phyloP scores from a whole-genome alignment of 2,329 filamentous ascomycete genomes.

The Hymenoscyphus repandus region DNA sequence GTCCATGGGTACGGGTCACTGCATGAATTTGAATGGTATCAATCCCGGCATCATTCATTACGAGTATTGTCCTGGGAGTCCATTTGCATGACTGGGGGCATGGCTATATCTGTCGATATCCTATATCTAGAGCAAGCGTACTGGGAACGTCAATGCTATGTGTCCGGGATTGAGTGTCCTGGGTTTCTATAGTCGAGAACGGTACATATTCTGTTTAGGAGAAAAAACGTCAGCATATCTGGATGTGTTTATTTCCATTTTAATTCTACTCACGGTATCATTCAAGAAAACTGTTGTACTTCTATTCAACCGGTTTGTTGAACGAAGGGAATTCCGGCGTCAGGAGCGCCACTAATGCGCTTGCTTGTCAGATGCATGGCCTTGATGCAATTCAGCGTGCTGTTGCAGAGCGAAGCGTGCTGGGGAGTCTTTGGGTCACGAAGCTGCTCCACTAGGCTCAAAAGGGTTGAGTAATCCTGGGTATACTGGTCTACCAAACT shows the following conservation, averaged over 20 bases:
- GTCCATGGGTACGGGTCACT: conserved; percentile 1
- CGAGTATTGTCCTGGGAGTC: conserved; percentile 17
- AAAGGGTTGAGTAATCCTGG: conserved; percentile 24
- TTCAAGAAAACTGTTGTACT: background rate
- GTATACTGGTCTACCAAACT: conserved; percentile 26
- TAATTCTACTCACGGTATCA: background rate
- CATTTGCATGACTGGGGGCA: conserved; percentile 27
- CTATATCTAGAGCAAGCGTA: conserved; percentile 11
- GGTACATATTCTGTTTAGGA: background rate
- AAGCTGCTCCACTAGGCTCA: conserved; percentile 25
- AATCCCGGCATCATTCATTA: conserved; percentile 5
- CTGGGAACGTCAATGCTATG: conserved; percentile 17
- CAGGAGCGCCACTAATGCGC: conserved; percentile 20
- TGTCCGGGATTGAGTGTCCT: background rate
- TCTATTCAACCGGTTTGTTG: conserved; percentile 24
- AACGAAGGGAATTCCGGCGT: conserved; percentile 14
- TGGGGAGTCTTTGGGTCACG: conserved; percentile 23
- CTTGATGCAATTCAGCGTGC: conserved; percentile 26
- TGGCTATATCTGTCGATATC: conserved; percentile 25
- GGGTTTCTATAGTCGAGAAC: background rate
- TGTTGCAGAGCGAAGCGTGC: conserved; percentile 23
- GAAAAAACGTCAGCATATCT: no score
- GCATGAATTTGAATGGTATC: background rate
- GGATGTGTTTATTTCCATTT: no score
- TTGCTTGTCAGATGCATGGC: conserved; percentile 28